Percentiles rank a stretch among this genome's conserved stretches.
phyloP scores from a whole-genome alignment of 1,284 basidiomycete species.

The Irpex rosettiformis region DNA sequence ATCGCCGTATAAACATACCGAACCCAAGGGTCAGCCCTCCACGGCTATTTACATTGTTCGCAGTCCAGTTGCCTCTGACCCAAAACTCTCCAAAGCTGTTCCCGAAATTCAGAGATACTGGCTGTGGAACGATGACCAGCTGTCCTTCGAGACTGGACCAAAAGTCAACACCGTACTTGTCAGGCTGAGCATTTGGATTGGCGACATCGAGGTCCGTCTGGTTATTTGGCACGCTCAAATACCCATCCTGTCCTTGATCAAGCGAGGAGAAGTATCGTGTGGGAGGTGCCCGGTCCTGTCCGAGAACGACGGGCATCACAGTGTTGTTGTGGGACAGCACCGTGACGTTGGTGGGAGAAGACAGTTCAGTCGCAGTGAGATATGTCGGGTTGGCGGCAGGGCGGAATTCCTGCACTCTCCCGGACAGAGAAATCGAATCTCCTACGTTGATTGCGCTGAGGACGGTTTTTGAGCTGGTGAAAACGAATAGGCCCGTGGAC shows the following conservation, averaged over 20 bases:
- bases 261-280: conserved; percentile 45
- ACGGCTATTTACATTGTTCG: conserved; percentile 49
- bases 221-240: conserved; percentile 52
- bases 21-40: conserved; percentile 54
- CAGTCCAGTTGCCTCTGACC: conserved; percentile 53
- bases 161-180: conserved; percentile 53
- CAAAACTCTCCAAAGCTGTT: conserved; percentile 56
- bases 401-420: conserved; percentile 46
- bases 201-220: conserved; percentile 38
- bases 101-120: conserved; percentile 45
- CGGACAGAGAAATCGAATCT: conserved; percentile 46
- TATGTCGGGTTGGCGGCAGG: conserved; percentile 39
- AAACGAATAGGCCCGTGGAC: conserved; percentile 42
- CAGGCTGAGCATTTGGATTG: conserved; percentile 45
- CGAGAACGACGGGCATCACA: conserved; percentile 45
- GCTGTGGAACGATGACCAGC: conserved; percentile 48
- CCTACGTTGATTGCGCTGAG: conserved; percentile 44
- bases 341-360: conserved; percentile 41
- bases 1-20: conserved; percentile 29
- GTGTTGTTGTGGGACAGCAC: conserved; percentile 46
- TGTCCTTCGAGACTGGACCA: conserved; percentile 60
- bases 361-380: conserved; percentile 47
- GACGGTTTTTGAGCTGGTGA: conserved; percentile 39
- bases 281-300: conserved; percentile 48
- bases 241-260: conserved; percentile 49